phyloP scores from a whole-genome alignment of 1,284 basidiomycete genomes.

The Ganoderma leucocontextum region DNA sequence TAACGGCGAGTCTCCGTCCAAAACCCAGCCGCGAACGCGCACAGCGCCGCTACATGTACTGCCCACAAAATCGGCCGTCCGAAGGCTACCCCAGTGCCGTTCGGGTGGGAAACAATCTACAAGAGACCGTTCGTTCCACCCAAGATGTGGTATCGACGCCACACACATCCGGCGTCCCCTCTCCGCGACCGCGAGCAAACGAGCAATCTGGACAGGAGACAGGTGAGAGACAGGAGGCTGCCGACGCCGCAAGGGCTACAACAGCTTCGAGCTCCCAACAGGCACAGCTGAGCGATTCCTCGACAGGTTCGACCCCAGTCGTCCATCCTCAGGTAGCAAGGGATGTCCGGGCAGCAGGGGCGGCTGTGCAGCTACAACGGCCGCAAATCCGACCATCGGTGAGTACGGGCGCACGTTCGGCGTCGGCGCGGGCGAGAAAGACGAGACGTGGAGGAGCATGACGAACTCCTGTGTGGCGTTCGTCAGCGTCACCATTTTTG shows the following conservation, averaged over 20 bases:
- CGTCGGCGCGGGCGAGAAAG: slow-evolving; percentile 66
- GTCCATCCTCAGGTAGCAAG: slow-evolving; percentile 49
- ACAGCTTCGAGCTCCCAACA: slow-evolving; percentile 50
- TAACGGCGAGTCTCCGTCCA: neutral
- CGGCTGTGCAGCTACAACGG: slow-evolving; percentile 24
- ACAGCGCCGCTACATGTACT: neutral
- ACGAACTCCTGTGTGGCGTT: slow-evolving; percentile 83
- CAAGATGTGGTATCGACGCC: neutral
- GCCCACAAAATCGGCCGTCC: neutral
- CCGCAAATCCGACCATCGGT: slow-evolving; percentile 51
- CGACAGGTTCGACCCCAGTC: slow-evolving; percentile 59
- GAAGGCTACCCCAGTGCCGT: neutral
- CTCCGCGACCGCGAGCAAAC: slow-evolving; percentile 8
- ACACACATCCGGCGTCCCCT: neutral
- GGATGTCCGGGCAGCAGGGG: slow-evolving; percentile 27
- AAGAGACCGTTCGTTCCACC: neutral
- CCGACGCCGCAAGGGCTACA: slow-evolving; percentile 10
- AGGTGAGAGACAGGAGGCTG: neutral
- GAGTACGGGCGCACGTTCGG: slow-evolving; percentile 61
- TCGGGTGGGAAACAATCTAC: neutral
- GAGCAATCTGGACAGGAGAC: slow-evolving; percentile 3
- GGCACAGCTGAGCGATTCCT: slow-evolving; percentile 67
- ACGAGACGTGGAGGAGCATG: slow-evolving; percentile 82
- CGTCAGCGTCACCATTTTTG: slow-evolving; percentile 74
- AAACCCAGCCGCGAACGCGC: neutral